phyloP scores from a whole-genome alignment of 768 basidiomycete genomes.

The Podaxis sp. region DNA sequence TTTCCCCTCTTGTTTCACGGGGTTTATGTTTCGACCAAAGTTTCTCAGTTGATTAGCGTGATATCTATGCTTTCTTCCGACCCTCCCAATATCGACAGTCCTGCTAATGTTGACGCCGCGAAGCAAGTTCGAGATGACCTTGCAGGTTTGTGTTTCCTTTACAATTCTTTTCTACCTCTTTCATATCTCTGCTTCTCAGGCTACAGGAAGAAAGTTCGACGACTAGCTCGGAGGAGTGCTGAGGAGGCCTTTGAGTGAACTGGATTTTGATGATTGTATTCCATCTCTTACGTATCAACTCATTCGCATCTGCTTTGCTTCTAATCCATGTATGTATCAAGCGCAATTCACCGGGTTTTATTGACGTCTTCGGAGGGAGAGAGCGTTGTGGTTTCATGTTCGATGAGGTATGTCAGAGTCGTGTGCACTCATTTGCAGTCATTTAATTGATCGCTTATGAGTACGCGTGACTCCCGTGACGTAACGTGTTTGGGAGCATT shows the following conservation, averaged over 20 bases:
- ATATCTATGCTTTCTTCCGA: slow-evolving; percentile 95
- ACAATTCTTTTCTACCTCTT: slow-evolving; percentile 9
- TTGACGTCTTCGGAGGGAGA: background rate
- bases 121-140: slow-evolving; percentile 75
- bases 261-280: background rate
- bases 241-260: slow-evolving; percentile 81
- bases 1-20: slow-evolving; percentile 8
- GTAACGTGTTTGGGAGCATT: background rate
- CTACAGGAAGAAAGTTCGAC: slow-evolving; percentile 96
- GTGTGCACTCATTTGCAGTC: too few relatives aligned
- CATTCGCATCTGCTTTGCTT: slow-evolving; percentile 5
- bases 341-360: background rate
- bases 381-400: background rate
- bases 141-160: slow-evolving; percentile 40
- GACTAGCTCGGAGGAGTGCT: slow-evolving; percentile 81
- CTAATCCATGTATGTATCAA: slow-evolving; percentile 5
- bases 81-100: slow-evolving; percentile 87
- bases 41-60: slow-evolving; percentile 82
- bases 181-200: slow-evolving; percentile 35
- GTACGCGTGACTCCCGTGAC: background rate
- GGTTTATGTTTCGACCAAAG: slow-evolving; percentile 7
- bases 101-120: slow-evolving; percentile 96
- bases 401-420: background rate
- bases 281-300: background rate
- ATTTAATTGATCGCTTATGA: background rate